A percentile compares a stretch with the other conserved stretches of the same genome.
phyloP scores from a whole-genome alignment of 73 alveolate genomes.

The Stentor coeruleus region DNA sequence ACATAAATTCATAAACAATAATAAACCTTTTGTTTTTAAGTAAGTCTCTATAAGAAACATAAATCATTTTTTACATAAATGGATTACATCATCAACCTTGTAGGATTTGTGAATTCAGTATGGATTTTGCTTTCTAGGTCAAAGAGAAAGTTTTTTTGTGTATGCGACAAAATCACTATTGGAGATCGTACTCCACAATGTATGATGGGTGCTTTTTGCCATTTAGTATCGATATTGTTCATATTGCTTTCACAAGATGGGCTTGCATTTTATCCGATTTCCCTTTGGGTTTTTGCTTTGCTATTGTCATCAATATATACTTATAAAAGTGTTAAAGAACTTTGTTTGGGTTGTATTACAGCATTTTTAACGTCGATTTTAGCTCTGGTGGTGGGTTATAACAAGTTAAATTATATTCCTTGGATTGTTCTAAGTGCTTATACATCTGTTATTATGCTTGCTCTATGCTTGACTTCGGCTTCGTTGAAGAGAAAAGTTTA shows the following conservation, averaged over 20 bases:
- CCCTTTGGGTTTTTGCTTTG: not conserved
- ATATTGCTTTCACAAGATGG: not conserved
- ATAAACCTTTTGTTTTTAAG: too few species aligned
- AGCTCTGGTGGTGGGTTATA: not conserved
- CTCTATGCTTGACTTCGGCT: not conserved
- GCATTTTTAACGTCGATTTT: not conserved
- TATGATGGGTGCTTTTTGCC: not conserved
- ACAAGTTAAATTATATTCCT: not conserved
- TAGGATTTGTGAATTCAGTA: not conserved
- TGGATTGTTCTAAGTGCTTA: not conserved
- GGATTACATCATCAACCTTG: not conserved
- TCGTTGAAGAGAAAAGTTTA: not conserved
- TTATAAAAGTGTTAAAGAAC: not conserved
- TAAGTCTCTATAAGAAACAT: too few species aligned
- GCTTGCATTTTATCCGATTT: not conserved
- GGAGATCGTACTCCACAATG: not conserved
- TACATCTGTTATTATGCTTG: not conserved
- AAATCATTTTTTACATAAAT: too few species aligned
- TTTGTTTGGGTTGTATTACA: not conserved
- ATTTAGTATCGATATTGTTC: not conserved
- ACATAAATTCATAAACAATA: too few species aligned
- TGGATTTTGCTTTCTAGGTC: not conserved
- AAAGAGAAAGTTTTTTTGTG: constrained; percentile 1
- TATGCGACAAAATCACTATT: not conserved
- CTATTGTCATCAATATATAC: not conserved